Evolutionary conservation across 129 eudicot species (phyloP).

Genomic region (Arctium lappa): DNA sequence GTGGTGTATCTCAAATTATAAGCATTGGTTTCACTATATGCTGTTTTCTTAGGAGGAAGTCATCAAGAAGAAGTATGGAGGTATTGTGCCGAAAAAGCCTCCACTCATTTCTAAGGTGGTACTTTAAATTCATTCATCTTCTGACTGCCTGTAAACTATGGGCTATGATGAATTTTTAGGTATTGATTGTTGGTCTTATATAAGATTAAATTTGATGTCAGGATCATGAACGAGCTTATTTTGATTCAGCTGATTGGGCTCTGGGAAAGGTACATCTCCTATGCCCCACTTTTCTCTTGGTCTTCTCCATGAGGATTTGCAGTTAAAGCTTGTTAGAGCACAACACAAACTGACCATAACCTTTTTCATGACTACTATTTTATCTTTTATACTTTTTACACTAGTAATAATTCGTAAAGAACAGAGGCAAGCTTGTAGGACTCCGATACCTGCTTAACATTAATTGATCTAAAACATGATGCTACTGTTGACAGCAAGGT

Average conservation of each 20-base stretch:
- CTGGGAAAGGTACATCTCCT: slow-evolving; percentile 68
- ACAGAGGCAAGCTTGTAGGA: neutral
- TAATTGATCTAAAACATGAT: neutral
- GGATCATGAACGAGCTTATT: slow-evolving; percentile 98
- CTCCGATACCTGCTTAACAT: neutral
- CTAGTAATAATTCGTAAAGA: neutral
- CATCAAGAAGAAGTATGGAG: slow-evolving; percentile 84
- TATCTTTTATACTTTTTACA: neutral
- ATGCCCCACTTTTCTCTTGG: neutral
- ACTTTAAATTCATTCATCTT: neutral
- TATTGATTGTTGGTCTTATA: slow-evolving; percentile 6
- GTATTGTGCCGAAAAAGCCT: slow-evolving; percentile 82
- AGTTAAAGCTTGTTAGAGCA: slow-evolving; percentile 4
- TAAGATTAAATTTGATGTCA: slow-evolving; percentile 30
- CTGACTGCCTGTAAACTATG: slow-evolving; percentile 4
- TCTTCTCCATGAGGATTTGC: neutral
- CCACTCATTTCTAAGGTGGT: slow-evolving; percentile 95
- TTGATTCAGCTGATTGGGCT: slow-evolving; percentile 99
- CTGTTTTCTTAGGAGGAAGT: slow-evolving; percentile 61
- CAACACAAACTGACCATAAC: neutral
- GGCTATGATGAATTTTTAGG: slow-evolving; percentile 4
- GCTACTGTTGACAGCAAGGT: slow-evolving; percentile 72
- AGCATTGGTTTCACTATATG: neutral
- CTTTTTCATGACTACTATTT: neutral
- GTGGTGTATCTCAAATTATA: slow-evolving; percentile 8